These are phyloP conservation scores for Metarhizium sp. DNA, from an alignment of 2,329 filamentous ascomycete species.

Conservation along the genomic window DNA sequence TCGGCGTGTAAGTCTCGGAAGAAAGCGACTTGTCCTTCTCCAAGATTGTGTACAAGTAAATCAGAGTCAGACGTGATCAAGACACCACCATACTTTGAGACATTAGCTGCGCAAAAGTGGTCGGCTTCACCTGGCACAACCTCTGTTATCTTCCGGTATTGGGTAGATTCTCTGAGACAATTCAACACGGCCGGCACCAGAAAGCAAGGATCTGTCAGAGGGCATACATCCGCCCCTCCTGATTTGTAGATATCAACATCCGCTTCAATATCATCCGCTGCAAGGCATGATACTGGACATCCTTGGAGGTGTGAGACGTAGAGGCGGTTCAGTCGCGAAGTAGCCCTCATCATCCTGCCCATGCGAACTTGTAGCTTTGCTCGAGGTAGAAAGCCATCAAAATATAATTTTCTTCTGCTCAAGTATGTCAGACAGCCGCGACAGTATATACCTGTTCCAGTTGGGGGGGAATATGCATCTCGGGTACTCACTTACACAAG, in stretches of 20 bases:
- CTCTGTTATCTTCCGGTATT: conserved; percentile 33
- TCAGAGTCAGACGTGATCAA: conserved; percentile 84
- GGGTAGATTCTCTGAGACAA: conserved; percentile 39
- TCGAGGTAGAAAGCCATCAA: conserved; percentile 72
- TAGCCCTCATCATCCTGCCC: conserved; percentile 47
- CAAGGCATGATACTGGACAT: conserved; percentile 15
- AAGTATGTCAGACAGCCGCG: background rate
- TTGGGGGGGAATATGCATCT: background rate
- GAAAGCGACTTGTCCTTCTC: conserved; percentile 55
- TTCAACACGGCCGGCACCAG: conserved; percentile 72
- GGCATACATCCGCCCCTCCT: conserved; percentile 18
- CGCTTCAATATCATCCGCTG: conserved; percentile 6
- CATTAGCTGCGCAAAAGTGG: conserved; percentile 60
- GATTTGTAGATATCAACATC: conserved; percentile 16
- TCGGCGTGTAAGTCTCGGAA: conserved; percentile 51
- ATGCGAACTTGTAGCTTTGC: conserved; percentile 55
- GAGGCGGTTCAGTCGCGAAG: conserved; percentile 44
- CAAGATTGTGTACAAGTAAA: conserved; percentile 65
- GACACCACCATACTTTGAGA: conserved; percentile 42
- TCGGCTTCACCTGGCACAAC: conserved; percentile 83
- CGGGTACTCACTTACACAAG: conserved; percentile 43
- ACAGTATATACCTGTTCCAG: background rate
- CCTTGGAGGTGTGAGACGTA: conserved; percentile 19
- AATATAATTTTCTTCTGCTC: conserved; percentile 55
- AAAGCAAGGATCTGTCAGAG: conserved; percentile 50